Percentiles rank a stretch among this genome's conserved stretches.
These are phyloP conservation scores for Pezizomycotina sp. DNA, from an alignment of 2,329 filamentous ascomycete genomes.

Conservation along the genomic window DNA sequence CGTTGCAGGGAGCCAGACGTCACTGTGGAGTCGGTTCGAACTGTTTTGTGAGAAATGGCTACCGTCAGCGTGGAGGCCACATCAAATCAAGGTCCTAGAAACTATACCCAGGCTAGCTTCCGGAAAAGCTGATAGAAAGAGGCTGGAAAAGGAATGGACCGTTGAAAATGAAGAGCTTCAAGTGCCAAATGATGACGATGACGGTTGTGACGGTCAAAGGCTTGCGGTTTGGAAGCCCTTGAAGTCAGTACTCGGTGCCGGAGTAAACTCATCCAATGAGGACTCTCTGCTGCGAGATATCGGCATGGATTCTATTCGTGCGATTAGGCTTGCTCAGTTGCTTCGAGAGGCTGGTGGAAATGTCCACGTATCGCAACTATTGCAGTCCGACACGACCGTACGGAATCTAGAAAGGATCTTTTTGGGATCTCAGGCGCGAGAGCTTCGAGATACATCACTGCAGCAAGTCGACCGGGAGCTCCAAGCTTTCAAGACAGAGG, in stretches of 20 bases:
- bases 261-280: constrained; percentile 28
- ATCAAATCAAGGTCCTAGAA: constrained; percentile 47
- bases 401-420: no score
- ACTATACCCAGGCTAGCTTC: constrained; percentile 61
- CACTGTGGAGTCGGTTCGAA: no score
- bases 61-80: constrained; percentile 67
- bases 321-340: constrained; percentile 46
- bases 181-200: constrained; percentile 4
- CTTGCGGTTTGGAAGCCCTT: constrained; percentile 5
- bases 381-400: constrained; percentile 39
- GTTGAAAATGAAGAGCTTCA: constrained; percentile 18
- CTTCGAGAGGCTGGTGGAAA: constrained; percentile 42
- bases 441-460: no score
- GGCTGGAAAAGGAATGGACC: constrained; percentile 42
- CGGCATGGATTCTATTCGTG: constrained; percentile 50
- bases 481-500: no score
- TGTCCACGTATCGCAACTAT: constrained; percentile 43
- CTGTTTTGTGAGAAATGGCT: constrained; percentile 61
- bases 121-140: constrained; percentile 63
- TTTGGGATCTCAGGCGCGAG: no score
- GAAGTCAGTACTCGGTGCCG: no score
- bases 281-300: constrained; percentile 35
- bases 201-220: constrained; percentile 28
- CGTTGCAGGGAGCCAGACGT: constrained; percentile 37
- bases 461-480: no score